Conservation (phyloP, 768 basidiomycete genomes). For the Bullera alba region DNA sequence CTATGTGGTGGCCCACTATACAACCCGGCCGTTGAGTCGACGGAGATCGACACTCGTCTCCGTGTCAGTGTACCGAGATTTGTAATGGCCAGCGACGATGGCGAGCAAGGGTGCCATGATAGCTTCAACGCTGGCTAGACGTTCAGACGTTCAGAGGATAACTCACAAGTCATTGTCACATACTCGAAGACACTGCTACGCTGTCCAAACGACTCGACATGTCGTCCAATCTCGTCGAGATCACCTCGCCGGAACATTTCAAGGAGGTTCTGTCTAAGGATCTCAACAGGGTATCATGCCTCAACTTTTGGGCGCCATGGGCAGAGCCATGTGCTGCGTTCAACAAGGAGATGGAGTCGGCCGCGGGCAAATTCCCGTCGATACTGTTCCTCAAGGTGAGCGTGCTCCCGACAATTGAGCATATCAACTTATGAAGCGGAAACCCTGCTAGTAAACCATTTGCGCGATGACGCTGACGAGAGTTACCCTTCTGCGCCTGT, state of each 20-base stretch:
- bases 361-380: constrained; percentile 63
- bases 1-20: too few species aligned
- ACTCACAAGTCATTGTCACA: too few species aligned
- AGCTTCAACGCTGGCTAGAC: too few species aligned
- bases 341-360: constrained; percentile 67
- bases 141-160: too few species aligned
- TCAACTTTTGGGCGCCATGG: constrained; percentile 93
- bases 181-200: too few species aligned
- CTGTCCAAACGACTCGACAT: constrained; percentile 9
- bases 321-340: constrained; percentile 85
- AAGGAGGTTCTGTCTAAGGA: constrained; percentile 66
- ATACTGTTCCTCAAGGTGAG: constrained; percentile 68
- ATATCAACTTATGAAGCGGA: not conserved
- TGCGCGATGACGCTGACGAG: not conserved
- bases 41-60: too few species aligned
- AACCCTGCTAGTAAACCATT: constrained; percentile 26
- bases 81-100: too few species aligned
- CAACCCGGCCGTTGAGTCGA: too few species aligned
- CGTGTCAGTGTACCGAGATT: too few species aligned
- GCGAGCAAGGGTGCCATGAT: too few species aligned
- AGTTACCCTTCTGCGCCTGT: not conserved
- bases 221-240: constrained; percentile 49
- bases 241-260: constrained; percentile 66
- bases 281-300: constrained; percentile 70
- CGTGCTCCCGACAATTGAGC: constrained; percentile 13